phyloP scores from a whole-genome alignment of 2,329 filamentous ascomycete genomes.

The Amylocarpus encephaloides region DNA sequence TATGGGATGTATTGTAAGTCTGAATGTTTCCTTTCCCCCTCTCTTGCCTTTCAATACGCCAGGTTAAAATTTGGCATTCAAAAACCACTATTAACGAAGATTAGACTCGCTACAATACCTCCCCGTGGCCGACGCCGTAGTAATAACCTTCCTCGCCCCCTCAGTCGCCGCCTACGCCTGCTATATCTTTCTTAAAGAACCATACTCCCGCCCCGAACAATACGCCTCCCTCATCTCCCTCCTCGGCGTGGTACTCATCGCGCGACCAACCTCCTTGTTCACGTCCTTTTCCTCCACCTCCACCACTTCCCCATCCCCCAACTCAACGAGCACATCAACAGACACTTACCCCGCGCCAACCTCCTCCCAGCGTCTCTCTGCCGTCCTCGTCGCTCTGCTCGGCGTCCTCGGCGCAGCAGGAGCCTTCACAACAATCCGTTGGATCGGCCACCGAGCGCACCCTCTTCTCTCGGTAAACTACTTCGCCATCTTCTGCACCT shows the following conservation, averaged over 20 bases:
- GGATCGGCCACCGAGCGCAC: slow-evolving; percentile 74
- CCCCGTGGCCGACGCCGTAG: slow-evolving; percentile 78
- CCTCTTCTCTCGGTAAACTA: slow-evolving; percentile 82
- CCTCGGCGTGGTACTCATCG: slow-evolving; percentile 75
- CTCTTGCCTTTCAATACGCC: background rate
- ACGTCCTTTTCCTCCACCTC: slow-evolving; percentile 4
- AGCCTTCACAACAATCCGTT: slow-evolving; percentile 71
- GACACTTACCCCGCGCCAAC: slow-evolving; percentile 33
- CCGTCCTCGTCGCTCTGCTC: slow-evolving; percentile 64
- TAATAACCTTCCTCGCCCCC: slow-evolving; percentile 81
- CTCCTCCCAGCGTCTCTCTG: slow-evolving; percentile 42
- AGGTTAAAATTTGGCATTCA: background rate
- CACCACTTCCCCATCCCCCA: slow-evolving; percentile 5
- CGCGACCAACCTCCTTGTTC: slow-evolving; percentile 44
- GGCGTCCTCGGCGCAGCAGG: slow-evolving; percentile 71
- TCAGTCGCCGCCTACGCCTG: slow-evolving; percentile 75
- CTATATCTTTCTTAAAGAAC: slow-evolving; percentile 66
- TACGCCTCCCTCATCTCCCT: slow-evolving; percentile 70
- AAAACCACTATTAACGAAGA: background rate
- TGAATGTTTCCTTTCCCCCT: no score
- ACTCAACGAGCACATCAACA: background rate
- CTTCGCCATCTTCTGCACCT: slow-evolving; percentile 64
- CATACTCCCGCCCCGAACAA: slow-evolving; percentile 72
- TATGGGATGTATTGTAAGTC: slow-evolving; percentile 49
- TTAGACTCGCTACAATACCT: slow-evolving; percentile 66